Evolutionary conservation across 345 rosid species (phyloP), one percentile per base, ranked within the genome.

Genomic region (Hirschfeldia incana): DNA sequence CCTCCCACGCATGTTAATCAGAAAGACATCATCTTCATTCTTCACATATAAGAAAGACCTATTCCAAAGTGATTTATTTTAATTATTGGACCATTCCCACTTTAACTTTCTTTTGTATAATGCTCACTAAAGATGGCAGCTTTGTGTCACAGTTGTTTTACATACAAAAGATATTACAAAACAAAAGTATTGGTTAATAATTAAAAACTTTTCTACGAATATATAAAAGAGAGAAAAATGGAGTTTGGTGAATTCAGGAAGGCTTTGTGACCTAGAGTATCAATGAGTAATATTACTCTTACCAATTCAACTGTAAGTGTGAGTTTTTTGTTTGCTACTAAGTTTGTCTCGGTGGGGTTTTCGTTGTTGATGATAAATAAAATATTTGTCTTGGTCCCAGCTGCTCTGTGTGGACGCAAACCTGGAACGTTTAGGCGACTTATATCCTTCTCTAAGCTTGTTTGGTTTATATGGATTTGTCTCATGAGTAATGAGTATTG

Each of bases 191-290:
- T 65, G 8, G 27, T 57, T 36, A 65, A 9, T 8, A 55, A 13
- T 3, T 34, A 3, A 39, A 60, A 32, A 59, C 2, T 49, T 15
- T 16, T 51, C 57, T 62, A 30, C 75, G 7, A 33, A 76, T 17
- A 61, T 16, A 4, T 15, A 1, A 55, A 67, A 28, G 27, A 15
- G 16, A 55, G 42, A 74, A 46, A 62, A 12, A 15, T 1, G 72
- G 57, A 58, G 8, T 59, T 69, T 46, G 53, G 27, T 44, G 36
- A 49, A 49, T 69, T 69, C 39, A 36, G 17, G 37, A 64, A 53
- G 60, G 66, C 27, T 65, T 65, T 72, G 72, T 66, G 67, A 72
- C 72, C 72, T 78, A 78, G 70, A 70, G 70, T 65, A 72, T 65
- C 76, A 34, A 78, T 78, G 72, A 57, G 32, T 29, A 2, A 7